These are phyloP conservation scores for Cyclanthera cordifolia DNA, from an alignment of 306 rosid genomes.

Conservation along the genomic window DNA sequence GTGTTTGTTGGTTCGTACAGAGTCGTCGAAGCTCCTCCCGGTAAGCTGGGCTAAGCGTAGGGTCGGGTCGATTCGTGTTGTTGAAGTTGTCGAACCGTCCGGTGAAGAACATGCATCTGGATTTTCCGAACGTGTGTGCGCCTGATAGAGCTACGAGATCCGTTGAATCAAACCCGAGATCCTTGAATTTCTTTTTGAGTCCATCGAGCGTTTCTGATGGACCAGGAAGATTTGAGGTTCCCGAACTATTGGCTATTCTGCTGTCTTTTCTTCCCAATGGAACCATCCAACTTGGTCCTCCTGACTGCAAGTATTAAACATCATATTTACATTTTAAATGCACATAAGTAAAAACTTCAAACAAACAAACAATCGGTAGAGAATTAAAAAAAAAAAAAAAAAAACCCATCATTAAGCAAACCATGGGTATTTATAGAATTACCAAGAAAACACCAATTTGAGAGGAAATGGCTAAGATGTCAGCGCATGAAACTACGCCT, in stretches of 20 bases:
- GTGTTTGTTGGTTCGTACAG: conserved; percentile 3
- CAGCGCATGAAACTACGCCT: conserved; percentile 61
- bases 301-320: conserved; percentile 19
- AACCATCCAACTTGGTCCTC: conserved; percentile 60
- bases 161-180: conserved; percentile 35
- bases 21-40: conserved; percentile 37
- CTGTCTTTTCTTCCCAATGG: conserved; percentile 61
- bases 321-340: no score
- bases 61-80: conserved; percentile 40
- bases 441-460: conserved; percentile 57
- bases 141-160: conserved; percentile 75
- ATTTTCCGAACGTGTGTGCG: conserved; percentile 62
- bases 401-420: neutral
- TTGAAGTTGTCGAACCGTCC: conserved; percentile 46
- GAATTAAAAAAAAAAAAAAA: neutral
- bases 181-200: conserved; percentile 39
- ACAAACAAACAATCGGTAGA: no score
- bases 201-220: conserved; percentile 35
- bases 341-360: no score
- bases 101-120: conserved; percentile 44
- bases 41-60: conserved; percentile 40
- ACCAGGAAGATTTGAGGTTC: conserved; percentile 30
- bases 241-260: conserved; percentile 46
- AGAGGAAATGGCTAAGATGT: conserved; percentile 50
- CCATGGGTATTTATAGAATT: neutral